Conservation (phyloP, 2,329 filamentous ascomycete species). For the Phoma sp. region DNA sequence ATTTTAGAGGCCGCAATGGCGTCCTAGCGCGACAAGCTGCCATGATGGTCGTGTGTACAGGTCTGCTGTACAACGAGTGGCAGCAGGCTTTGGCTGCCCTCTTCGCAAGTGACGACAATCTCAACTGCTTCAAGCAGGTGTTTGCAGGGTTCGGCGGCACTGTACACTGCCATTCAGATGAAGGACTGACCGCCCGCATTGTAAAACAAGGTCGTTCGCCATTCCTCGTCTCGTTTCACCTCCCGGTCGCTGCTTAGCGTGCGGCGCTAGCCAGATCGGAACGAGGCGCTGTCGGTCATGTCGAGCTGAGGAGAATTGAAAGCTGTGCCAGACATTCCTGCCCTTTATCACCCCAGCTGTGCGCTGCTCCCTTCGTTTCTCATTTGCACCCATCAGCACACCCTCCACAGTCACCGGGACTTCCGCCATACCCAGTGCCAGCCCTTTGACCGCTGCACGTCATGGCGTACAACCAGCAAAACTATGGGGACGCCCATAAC, state of each 20-base stretch:
- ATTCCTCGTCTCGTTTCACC: slow-evolving; percentile 16
- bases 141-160: slow-evolving; percentile 10
- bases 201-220: slow-evolving; percentile 24
- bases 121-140: slow-evolving; percentile 10
- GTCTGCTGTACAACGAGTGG: not conserved
- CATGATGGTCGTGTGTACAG: slow-evolving; percentile 10
- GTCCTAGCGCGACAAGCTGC: slow-evolving; percentile 8
- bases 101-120: slow-evolving; percentile 7
- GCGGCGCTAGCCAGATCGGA: slow-evolving; percentile 3
- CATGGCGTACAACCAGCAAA: slow-evolving; percentile 48
- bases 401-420: slow-evolving; percentile 16
- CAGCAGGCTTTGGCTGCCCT: slow-evolving; percentile 10
- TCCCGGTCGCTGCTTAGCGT: slow-evolving; percentile 14
- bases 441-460: slow-evolving; percentile 37
- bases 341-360: slow-evolving; percentile 38
- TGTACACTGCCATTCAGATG: slow-evolving; percentile 24
- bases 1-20: slow-evolving; percentile 24
- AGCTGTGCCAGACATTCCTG: slow-evolving; percentile 20
- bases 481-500: slow-evolving; percentile 45
- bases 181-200: slow-evolving; percentile 30
- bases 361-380: slow-evolving; percentile 25
- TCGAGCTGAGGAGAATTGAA: slow-evolving; percentile 21
- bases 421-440: slow-evolving; percentile 26
- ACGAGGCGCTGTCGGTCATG: slow-evolving; percentile 18
- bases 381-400: slow-evolving; percentile 24